phyloP scores from a whole-genome alignment of 306 rosid species.

The Vigna mungo region DNA sequence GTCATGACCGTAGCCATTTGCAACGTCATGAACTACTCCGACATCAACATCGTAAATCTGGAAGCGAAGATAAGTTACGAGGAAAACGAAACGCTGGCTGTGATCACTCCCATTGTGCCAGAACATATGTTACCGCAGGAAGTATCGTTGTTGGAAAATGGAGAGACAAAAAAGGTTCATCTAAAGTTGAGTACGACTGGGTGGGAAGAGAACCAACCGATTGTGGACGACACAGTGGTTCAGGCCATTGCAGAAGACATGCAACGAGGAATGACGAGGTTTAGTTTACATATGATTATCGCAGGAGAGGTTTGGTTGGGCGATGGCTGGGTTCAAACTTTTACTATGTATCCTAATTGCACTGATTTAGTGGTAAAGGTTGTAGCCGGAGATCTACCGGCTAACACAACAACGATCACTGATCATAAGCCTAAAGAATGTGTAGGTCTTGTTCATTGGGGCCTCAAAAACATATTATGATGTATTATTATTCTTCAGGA shows the following conservation, averaged over 20 bases:
- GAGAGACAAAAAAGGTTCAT: slow-evolving; percentile 9
- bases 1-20: slow-evolving; percentile 21
- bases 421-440: slow-evolving; percentile 24
- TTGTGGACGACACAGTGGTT: slow-evolving; percentile 35
- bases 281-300: slow-evolving; percentile 33
- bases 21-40: slow-evolving; percentile 34
- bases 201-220: slow-evolving; percentile 45
- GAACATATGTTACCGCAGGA: not conserved
- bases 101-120: not conserved
- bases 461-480: not conserved
- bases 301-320: slow-evolving; percentile 27
- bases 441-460: slow-evolving; percentile 36
- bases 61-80: not conserved
- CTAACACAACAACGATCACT: not conserved
- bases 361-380: slow-evolving; percentile 18
- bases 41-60: slow-evolving; percentile 31
- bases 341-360: slow-evolving; percentile 38
- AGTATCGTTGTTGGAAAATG: not conserved
- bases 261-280: slow-evolving; percentile 6
- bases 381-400: not conserved
- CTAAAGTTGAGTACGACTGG: slow-evolving; percentile 41
- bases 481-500: too few relatives aligned
- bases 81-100: slow-evolving; percentile 27
- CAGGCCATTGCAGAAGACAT: slow-evolving; percentile 37
- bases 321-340: not conserved